Conservation (phyloP, 306 rosid genomes). For the Fragaria vesca region DNA sequence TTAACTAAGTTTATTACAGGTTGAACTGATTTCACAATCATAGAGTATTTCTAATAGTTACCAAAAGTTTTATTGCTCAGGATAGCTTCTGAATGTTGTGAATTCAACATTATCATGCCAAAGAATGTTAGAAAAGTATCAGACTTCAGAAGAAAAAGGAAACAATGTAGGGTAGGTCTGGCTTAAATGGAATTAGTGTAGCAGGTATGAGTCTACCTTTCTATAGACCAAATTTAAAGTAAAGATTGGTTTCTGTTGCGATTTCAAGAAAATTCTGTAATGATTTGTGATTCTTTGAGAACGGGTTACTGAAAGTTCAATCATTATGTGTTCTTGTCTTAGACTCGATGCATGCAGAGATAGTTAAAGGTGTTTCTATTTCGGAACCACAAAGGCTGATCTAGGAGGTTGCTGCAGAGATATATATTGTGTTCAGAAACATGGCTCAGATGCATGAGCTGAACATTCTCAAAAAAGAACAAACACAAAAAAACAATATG, state of each 20-base stretch:
- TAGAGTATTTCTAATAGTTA: background rate
- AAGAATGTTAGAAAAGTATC: background rate
- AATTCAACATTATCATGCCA: background rate
- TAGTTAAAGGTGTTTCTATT: background rate
- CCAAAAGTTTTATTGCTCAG: background rate
- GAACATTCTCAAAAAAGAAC: too few relatives aligned
- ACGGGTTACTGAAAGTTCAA: background rate
- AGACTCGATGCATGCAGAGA: background rate
- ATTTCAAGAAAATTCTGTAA: background rate
- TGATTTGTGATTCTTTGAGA: background rate
- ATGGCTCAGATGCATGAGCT: background rate
- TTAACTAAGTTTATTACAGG: background rate
- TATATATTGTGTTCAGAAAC: background rate
- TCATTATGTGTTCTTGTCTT: background rate
- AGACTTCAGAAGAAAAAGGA: background rate
- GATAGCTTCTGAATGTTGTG: background rate
- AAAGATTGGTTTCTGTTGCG: background rate
- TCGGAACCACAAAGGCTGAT: background rate
- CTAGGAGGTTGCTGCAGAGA: background rate
- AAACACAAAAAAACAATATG: background rate
- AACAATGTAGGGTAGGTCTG: background rate
- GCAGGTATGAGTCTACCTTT: background rate
- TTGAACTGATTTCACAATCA: background rate
- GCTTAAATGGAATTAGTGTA: background rate
- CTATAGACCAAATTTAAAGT: background rate